phyloP scores from a whole-genome alignment of 495 filamentous ascomycete genomes.

The Neurospora sp. region DNA sequence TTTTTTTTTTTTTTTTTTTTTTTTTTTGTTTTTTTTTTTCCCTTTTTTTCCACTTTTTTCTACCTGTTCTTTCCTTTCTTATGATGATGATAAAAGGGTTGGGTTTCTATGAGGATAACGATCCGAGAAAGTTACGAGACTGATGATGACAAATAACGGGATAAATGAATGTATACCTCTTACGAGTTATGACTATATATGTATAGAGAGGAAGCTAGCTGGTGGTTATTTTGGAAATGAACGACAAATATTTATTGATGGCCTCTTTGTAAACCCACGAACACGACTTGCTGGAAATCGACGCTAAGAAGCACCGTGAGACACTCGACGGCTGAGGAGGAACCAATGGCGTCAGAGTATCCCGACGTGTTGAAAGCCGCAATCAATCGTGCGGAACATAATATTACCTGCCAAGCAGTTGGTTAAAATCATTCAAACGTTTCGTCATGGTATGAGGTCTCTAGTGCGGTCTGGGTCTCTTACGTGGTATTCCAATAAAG shows the following conservation, averaged over 20 bases:
- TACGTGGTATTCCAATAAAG: background rate
- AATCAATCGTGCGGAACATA: background rate
- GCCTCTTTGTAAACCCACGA: background rate
- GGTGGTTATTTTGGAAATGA: background rate
- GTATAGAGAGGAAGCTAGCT: background rate
- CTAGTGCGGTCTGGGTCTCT: background rate
- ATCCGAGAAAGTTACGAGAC: background rate
- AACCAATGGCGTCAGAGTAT: background rate
- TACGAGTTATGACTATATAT: background rate
- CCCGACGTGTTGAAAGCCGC: background rate
- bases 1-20: too few relatives aligned
- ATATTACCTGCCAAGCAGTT: background rate
- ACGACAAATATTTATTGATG: background rate
- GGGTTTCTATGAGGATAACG: background rate
- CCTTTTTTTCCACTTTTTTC: background rate
- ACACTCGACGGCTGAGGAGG: background rate
- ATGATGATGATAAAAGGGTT: background rate
- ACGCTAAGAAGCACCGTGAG: background rate
- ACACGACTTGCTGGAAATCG: background rate
- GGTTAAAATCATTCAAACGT: background rate
- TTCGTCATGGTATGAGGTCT: background rate
- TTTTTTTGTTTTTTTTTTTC: constrained; percentile 6
- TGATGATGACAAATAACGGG: background rate
- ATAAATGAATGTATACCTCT: background rate
- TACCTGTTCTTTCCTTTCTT: background rate